These are phyloP conservation scores for Podila epicladia DNA, from an alignment of 192 early-diverging fungal genomes.

Conservation along the genomic window DNA sequence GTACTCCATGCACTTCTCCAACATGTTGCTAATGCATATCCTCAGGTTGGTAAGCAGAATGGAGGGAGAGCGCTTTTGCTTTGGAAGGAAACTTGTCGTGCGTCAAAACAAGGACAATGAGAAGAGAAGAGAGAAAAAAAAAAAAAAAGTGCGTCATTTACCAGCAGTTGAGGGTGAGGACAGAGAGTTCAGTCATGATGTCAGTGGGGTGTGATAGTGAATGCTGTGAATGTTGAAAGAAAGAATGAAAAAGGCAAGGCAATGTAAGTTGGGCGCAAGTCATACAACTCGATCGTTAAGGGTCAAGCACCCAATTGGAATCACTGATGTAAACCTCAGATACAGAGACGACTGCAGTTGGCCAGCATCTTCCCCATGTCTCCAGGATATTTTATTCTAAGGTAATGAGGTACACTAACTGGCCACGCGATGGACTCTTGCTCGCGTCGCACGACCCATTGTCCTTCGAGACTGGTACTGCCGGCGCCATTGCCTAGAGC, in stretches of 20 bases:
- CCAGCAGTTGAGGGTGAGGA: conserved; percentile 65
- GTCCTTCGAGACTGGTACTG: not conserved
- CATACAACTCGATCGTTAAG: no score
- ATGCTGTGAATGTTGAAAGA: not conserved
- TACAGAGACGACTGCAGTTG: not conserved
- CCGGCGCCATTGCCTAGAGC: not conserved
- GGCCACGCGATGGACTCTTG: not conserved
- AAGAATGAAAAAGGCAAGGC: not conserved
- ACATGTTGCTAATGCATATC: no score
- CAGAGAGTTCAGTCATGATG: conserved; percentile 43
- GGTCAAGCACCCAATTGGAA: no score
- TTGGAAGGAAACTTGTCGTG: no score
- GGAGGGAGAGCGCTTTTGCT: no score
- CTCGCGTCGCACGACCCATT: not conserved
- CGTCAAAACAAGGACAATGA: no score
- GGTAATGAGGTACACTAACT: not conserved
- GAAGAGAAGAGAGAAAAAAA: no score
- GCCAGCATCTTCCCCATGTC: not conserved
- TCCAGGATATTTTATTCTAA: not conserved
- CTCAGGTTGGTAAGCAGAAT: no score
- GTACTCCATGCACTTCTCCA: no score
- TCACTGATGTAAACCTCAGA: no score
- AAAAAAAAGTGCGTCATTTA: conserved; percentile 15
- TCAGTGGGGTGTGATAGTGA: no score
- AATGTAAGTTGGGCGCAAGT: no score